These are phyloP conservation scores for Cynanchum wilfordii DNA, from an alignment of 257 asterid genomes.

Conservation along the genomic window DNA sequence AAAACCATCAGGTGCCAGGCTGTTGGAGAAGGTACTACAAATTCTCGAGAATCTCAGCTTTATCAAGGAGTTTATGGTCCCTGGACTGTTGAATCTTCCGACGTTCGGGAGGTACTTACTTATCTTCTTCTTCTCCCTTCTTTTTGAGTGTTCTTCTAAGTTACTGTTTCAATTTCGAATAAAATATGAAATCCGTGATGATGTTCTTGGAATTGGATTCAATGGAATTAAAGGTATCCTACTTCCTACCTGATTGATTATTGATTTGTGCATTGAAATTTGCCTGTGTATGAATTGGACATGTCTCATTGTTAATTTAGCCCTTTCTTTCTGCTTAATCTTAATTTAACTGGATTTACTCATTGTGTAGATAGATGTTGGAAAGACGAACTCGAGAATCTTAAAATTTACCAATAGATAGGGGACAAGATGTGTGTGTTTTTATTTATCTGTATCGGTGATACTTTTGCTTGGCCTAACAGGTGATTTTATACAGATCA, in stretches of 20 bases:
- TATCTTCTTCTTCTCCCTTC: neutral
- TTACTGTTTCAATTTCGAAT: neutral
- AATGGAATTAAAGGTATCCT: neutral
- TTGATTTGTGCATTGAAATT: neutral
- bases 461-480: constrained; percentile 6
- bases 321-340: too few relatives aligned
- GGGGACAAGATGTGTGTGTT: neutral
- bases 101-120: constrained; percentile 62
- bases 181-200: neutral
- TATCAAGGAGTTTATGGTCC: constrained; percentile 84
- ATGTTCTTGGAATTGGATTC: neutral
- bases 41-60: constrained; percentile 22
- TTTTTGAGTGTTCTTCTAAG: neutral
- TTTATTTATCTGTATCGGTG: neutral
- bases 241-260: neutral
- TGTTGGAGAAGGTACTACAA: constrained; percentile 26
- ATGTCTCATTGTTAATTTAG: too few relatives aligned
- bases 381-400: neutral
- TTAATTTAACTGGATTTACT: neutral
- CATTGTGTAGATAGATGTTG: neutral
- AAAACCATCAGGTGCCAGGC: constrained; percentile 29
- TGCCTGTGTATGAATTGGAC: neutral
- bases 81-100: constrained; percentile 70
- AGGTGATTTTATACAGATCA: constrained; percentile 60
- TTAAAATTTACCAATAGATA: neutral